Evolutionary conservation across 2,329 filamentous ascomycete species (phyloP).

Genomic region (Beauveria pseudobassiana): DNA sequence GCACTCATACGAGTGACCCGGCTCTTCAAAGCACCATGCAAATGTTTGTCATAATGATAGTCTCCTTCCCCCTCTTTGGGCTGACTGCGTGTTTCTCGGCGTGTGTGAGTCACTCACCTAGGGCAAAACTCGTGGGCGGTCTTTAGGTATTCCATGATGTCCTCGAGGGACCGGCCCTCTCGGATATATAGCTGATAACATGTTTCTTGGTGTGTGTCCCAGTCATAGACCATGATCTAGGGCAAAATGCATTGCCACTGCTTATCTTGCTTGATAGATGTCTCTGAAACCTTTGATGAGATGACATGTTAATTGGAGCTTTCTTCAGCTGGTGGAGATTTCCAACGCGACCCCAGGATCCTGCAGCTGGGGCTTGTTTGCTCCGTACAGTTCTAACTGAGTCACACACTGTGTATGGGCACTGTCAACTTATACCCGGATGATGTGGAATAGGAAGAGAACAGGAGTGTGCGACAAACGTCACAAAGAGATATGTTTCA

Average conservation of each 20-base stretch:
- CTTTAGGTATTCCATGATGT: conserved; percentile 67
- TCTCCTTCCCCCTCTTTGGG: not conserved
- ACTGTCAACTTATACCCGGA: conserved; percentile 7
- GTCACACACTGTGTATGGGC: not conserved
- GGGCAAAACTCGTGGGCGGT: conserved; percentile 59
- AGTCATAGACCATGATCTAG: conserved; percentile 38
- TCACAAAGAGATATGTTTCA: not conserved
- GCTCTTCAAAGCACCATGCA: not conserved
- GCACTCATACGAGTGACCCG: not conserved
- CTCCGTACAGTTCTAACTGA: not conserved
- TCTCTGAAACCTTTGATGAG: not conserved
- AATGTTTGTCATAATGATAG: not conserved
- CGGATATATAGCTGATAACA: conserved; percentile 63
- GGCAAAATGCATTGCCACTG: conserved; percentile 4
- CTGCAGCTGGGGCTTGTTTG: not conserved
- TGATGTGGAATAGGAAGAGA: not conserved
- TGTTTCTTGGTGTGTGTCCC: conserved; percentile 35
- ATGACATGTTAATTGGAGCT: not conserved
- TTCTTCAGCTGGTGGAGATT: conserved; percentile 2
- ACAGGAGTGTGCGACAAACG: not conserved
- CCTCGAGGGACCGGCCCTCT: conserved; percentile 63
- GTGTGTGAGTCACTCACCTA: conserved; percentile 49
- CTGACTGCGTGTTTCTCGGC: conserved; percentile 5
- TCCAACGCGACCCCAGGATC: not conserved
- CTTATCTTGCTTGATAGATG: not conserved